phyloP scores from a whole-genome alignment of 805 yeast species.

The Lachancea waltii region DNA sequence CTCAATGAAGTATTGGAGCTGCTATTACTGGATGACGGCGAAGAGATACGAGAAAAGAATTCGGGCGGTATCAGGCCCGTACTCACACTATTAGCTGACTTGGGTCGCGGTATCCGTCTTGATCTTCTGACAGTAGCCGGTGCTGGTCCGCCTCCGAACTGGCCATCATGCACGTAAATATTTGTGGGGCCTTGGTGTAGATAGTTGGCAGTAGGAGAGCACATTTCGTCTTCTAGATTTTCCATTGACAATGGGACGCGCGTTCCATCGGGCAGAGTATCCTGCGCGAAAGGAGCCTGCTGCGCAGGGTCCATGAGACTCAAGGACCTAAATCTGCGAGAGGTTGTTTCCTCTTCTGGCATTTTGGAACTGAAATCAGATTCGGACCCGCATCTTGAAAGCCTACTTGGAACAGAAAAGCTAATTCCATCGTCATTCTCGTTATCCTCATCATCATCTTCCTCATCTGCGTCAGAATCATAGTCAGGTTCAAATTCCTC shows the following conservation, averaged over 20 bases:
- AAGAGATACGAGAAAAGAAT: constrained; percentile 30
- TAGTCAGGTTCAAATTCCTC: constrained; percentile 12
- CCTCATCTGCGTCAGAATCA: constrained; percentile 18
- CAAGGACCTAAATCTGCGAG: constrained; percentile 29
- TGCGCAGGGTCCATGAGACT: constrained; percentile 31
- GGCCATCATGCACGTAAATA: constrained; percentile 33
- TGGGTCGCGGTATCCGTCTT: constrained; percentile 10
- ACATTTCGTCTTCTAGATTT: constrained; percentile 17
- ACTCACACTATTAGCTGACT: constrained; percentile 13
- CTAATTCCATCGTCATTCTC: constrained; percentile 34
- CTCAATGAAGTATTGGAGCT: constrained; percentile 27
- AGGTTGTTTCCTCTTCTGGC: constrained; percentile 6
- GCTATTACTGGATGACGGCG: constrained; percentile 29
- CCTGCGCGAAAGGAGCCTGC: constrained; percentile 19
- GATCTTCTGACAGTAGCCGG: constrained; percentile 4
- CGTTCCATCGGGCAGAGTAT: background rate
- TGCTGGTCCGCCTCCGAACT: constrained; percentile 16
- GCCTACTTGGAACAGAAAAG: constrained; percentile 33
- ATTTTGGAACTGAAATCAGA: constrained; percentile 9
- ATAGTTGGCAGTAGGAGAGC: constrained; percentile 12
- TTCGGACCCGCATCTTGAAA: constrained; percentile 26
- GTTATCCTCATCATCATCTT: constrained; percentile 23
- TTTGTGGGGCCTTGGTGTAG: constrained; percentile 19
- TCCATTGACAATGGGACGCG: constrained; percentile 10
- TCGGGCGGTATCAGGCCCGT: constrained; percentile 33